Evolutionary conservation across 2,329 filamentous ascomycete genomes (phyloP).

Genomic region (Madurella fahalii): DNA sequence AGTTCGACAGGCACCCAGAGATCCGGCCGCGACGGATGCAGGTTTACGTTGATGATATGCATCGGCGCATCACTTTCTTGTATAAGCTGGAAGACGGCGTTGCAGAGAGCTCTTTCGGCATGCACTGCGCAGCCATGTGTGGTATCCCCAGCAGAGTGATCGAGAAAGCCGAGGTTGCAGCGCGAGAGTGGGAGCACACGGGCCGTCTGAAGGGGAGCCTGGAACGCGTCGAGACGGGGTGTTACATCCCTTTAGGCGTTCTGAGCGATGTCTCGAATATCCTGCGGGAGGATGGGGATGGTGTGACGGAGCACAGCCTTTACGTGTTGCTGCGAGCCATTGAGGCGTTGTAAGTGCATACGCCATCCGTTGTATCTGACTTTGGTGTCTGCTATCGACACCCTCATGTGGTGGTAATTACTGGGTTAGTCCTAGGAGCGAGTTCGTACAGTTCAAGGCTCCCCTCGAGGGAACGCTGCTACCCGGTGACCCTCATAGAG

Average conservation of each 20-base stretch:
- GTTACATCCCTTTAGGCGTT: constrained; percentile 78
- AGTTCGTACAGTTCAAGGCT: too few species aligned
- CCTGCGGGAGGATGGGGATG: constrained; percentile 53
- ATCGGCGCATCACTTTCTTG: constrained; percentile 87
- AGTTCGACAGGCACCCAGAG: constrained; percentile 87
- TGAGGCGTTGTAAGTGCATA: constrained; percentile 44
- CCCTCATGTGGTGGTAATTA: too few species aligned
- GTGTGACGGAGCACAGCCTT: constrained; percentile 48
- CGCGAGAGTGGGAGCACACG: constrained; percentile 92
- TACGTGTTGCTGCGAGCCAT: constrained; percentile 59
- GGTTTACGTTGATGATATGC: constrained; percentile 82
- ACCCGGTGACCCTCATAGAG: too few species aligned
- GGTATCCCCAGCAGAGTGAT: constrained; percentile 83
- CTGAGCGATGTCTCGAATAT: constrained; percentile 83
- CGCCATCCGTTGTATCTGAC: too few species aligned
- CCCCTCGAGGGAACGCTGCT: too few species aligned
- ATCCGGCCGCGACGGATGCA: constrained; percentile 85
- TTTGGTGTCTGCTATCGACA: too few species aligned
- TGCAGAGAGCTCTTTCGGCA: constrained; percentile 96
- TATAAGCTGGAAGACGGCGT: constrained; percentile 93
- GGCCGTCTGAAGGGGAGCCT: constrained; percentile 83
- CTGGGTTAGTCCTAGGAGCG: too few species aligned
- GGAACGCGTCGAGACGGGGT: constrained; percentile 72
- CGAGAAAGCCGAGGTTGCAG: constrained; percentile 80
- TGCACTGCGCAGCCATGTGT: constrained; percentile 99